Evolutionary conservation across 2,329 filamentous ascomycete genomes (phyloP).

Genomic region (Ciborinia camelliae): DNA sequence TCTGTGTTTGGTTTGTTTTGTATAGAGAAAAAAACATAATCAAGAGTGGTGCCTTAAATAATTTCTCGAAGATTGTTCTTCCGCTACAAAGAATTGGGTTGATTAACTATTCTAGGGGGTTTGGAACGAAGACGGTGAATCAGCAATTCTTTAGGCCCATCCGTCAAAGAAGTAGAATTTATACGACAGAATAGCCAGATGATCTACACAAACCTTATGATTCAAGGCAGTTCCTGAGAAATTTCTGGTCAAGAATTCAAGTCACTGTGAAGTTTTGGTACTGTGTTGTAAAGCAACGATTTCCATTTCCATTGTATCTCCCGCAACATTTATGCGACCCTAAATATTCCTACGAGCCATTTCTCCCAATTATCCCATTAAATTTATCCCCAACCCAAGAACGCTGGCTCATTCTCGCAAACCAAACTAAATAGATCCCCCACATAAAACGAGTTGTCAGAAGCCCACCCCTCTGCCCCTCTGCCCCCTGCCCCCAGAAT

Average conservation of each 20-base stretch:
- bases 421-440: not conserved
- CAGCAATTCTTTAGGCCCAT: not conserved
- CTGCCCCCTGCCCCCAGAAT: too few species aligned
- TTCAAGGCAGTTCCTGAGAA: not conserved
- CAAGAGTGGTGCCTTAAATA: not conserved
- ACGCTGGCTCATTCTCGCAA: not conserved
- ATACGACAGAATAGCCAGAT: not conserved
- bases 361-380: not conserved
- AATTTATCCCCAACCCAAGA: not conserved
- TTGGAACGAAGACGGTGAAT: not conserved
- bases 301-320: not conserved
- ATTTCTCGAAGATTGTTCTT: not conserved
- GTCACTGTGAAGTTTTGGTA: not conserved
- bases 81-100: not conserved
- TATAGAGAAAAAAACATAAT: not conserved
- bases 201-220: not conserved
- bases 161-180: not conserved
- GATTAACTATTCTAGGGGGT: not conserved
- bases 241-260: not conserved
- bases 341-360: not conserved
- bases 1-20: not conserved
- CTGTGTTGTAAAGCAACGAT: not conserved
- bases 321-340: not conserved
- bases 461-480: not conserved
- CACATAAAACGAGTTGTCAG: not conserved